phyloP scores from a whole-genome alignment of 805 yeast genomes.

The Yamadazyma phyllophila region DNA sequence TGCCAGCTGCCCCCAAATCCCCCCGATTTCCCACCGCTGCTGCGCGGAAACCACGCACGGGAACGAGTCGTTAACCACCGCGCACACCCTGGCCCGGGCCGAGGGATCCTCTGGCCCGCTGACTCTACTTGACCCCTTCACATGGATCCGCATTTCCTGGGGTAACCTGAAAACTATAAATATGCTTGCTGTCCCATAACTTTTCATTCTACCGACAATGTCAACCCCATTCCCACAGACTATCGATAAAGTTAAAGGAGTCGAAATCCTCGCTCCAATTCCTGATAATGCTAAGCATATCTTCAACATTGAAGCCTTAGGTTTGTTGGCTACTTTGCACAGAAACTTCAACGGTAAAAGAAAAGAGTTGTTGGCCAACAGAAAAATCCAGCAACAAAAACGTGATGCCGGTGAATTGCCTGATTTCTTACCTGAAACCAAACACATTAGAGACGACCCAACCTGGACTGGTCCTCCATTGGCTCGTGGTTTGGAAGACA shows the following conservation, averaged over 20 bases:
- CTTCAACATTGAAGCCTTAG: conserved; percentile 60
- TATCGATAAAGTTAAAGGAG: conserved; percentile 47
- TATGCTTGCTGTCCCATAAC: conserved; percentile 13
- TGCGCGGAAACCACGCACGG: no score
- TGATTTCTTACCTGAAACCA: conserved; percentile 68
- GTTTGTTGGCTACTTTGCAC: conserved; percentile 69
- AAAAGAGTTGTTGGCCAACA: conserved; percentile 55
- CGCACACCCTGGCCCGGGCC: not conserved
- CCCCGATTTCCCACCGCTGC: no score
- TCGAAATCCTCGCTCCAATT: conserved; percentile 53
- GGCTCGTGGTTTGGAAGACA: conserved; percentile 69
- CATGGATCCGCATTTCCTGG: conserved; percentile 8
- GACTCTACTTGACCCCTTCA: conserved; percentile 6
- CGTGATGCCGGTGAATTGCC: conserved; percentile 63
- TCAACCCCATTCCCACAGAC: conserved; percentile 46
- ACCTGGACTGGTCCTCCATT: conserved; percentile 74
- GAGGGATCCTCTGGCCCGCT: not conserved
- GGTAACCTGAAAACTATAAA: conserved; percentile 14
- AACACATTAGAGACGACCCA: conserved; percentile 63
- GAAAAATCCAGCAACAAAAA: conserved; percentile 57
- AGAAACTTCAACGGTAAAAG: conserved; percentile 67
- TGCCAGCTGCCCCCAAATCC: no score
- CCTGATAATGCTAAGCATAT: conserved; percentile 51
- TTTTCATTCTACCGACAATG: conserved; percentile 19
- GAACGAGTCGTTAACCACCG: no score